These are phyloP conservation scores for Pisolithus albus DNA, from an alignment of 768 basidiomycete species.

Conservation along the genomic window DNA sequence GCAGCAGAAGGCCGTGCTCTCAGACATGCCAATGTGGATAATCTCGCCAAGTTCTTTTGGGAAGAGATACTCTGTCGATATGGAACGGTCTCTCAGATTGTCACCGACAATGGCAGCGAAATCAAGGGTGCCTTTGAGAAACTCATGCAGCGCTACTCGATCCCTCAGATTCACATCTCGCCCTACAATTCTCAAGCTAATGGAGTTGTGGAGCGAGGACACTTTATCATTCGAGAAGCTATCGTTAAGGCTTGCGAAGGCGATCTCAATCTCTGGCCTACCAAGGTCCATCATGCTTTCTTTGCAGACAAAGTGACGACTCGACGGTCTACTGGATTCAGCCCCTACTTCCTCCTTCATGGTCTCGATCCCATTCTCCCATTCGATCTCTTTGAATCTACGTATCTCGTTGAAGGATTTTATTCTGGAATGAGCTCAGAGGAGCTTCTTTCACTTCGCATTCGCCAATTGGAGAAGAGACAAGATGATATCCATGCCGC, in stretches of 20 bases:
- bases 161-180: conserved; percentile 12
- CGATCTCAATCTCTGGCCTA: conserved; percentile 17
- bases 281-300: conserved; percentile 13
- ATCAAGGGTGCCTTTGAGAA: not conserved
- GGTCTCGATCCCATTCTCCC: conserved; percentile 16
- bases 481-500: too few species aligned
- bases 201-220: conserved; percentile 32
- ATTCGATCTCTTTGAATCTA: conserved; percentile 27
- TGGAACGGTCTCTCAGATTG: not conserved
- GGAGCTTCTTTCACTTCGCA: conserved; percentile 18
- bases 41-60: conserved; percentile 12
- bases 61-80: conserved; percentile 13
- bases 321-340: conserved; percentile 16
- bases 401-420: conserved; percentile 18
- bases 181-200: conserved; percentile 32
- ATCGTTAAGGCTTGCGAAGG: conserved; percentile 22
- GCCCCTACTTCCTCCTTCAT: conserved; percentile 18
- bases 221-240: conserved; percentile 26
- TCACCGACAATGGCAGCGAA: not conserved
- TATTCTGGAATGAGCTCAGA: conserved; percentile 10
- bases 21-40: conserved; percentile 3
- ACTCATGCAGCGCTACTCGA: not conserved
- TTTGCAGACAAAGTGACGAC: conserved; percentile 21
- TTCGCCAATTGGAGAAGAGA: conserved; percentile 19
- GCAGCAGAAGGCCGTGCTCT: conserved; percentile 23